Conservation (phyloP, 129 eudicot genomes). For the Tagetes erecta region DNA sequence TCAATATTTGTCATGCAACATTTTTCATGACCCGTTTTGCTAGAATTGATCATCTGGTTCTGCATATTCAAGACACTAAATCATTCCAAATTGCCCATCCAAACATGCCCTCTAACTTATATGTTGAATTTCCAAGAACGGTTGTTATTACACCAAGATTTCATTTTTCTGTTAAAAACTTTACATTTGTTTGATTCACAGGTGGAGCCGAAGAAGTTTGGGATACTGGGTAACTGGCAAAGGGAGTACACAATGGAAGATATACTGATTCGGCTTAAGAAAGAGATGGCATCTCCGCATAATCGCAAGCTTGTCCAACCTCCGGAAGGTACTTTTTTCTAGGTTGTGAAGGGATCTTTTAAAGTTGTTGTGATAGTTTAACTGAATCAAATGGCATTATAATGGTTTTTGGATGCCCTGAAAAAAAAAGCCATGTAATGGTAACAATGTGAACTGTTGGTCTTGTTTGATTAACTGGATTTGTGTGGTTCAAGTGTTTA, state of each 20-base stretch:
- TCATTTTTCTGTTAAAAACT: not conserved
- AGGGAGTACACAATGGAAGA: conserved; percentile 77
- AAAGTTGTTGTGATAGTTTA: conserved; percentile 23
- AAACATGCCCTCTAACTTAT: not conserved
- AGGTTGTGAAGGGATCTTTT: conserved; percentile 18
- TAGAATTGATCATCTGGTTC: not conserved
- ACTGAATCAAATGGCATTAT: conserved; percentile 22
- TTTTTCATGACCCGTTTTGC: not conserved
- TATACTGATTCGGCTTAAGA: conserved; percentile 57
- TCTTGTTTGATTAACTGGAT: conserved; percentile 42
- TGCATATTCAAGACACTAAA: not conserved
- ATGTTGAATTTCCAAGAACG: not conserved
- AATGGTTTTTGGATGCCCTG: conserved; percentile 18
- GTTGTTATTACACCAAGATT: not conserved
- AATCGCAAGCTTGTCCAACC: conserved; percentile 79
- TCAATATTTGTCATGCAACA: not conserved
- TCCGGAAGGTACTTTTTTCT: conserved; percentile 65
- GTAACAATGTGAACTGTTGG: conserved; percentile 30
- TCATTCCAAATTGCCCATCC: not conserved
- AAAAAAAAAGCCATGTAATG: conserved; percentile 27
- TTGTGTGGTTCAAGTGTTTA: conserved; percentile 35
- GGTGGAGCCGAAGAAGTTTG: conserved; percentile 73
- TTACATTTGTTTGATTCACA: not conserved
- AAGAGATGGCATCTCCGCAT: conserved; percentile 67
- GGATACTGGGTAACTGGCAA: conserved; percentile 67